These are phyloP conservation scores for Diospyros lotus DNA, from an alignment of 148 eudicot genomes.

Conservation along the genomic window DNA sequence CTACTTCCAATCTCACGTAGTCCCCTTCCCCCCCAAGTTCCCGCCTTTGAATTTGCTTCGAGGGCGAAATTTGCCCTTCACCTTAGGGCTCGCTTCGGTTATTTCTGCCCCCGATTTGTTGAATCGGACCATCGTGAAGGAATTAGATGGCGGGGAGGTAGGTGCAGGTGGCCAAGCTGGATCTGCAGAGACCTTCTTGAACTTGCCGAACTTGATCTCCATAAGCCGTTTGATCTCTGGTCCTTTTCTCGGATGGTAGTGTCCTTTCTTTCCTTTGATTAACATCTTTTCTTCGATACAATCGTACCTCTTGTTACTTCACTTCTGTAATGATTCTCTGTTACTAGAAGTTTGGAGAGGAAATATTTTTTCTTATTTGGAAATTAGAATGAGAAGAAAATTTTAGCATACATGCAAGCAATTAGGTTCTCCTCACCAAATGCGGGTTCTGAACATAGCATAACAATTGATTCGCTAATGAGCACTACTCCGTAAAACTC, in stretches of 20 bases:
- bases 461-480: too few species aligned
- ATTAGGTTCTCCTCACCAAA: too few species aligned
- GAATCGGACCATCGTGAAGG: slow-evolving; percentile 15
- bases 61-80: slow-evolving; percentile 30
- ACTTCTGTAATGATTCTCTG: background rate
- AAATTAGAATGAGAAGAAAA: background rate
- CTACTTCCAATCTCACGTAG: slow-evolving; percentile 51
- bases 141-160: slow-evolving; percentile 2
- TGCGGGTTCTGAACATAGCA: too few species aligned
- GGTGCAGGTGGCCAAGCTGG: background rate
- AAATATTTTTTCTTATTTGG: background rate
- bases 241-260: slow-evolving; percentile 83
- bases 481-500: too few species aligned
- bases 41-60: slow-evolving; percentile 35
- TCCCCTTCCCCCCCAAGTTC: slow-evolving; percentile 26
- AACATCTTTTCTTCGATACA: background rate
- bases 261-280: background rate
- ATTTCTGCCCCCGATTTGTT: slow-evolving; percentile 10
- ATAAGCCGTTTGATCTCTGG: slow-evolving; percentile 66
- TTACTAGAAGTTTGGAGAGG: background rate
- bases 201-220: slow-evolving; percentile 75
- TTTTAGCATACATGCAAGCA: too few species aligned
- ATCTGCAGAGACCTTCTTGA: slow-evolving; percentile 44
- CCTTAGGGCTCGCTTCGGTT: slow-evolving; percentile 27
- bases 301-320: background rate